Evolutionary conservation across 768 basidiomycete genomes (phyloP), one percentile per base, ranked within the genome.

Genomic region (Cyathus striatus): DNA sequence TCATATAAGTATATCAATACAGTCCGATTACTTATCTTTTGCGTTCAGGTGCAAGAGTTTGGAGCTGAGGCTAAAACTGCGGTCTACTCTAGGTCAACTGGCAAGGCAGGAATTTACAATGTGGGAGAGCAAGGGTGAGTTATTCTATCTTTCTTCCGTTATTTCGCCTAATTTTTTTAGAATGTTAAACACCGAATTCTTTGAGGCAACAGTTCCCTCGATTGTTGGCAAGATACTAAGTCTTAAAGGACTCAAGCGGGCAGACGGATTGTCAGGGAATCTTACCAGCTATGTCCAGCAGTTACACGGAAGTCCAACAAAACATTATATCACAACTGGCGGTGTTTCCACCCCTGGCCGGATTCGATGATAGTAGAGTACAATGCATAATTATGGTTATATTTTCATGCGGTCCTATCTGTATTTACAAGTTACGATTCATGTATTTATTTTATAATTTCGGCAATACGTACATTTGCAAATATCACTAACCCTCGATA

Each of bases 191-290:
- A 47, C 63, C 14, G 49, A 57, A 27, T 75, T 75, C 55, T 67
- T 74, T 39, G 61, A 72, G 45, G 46, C 59, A 75, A 66, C 72
- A 22, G 69, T 68, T 3, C 67, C 75, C 21, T 56, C 57, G 22
- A 62, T 76, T 18, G 49, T 82, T 17, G 60, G 65, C 2, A 61
- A 58, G 5, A 66, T 83, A 32, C 69, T 80, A 44, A 59, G 59
- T 23, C 57, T 76, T 44, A 66, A 69, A 40, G 54, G 66, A 17
- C 37, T 81, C 23, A 53, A 57, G 38, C 59, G 67, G 18, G 70
- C 55, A 3, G 58, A 65, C 22, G 68, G 66, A 1, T 48, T 49
- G 13, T 65, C 66, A 13, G 76, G 76, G 16, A 42, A 47, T 6
- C 59, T 77, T 41, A 35, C 21, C 36, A 66, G 65, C 23, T 71